Conservation (phyloP, 2,329 filamentous ascomycete species). For the Calonectria hawksworthii region DNA sequence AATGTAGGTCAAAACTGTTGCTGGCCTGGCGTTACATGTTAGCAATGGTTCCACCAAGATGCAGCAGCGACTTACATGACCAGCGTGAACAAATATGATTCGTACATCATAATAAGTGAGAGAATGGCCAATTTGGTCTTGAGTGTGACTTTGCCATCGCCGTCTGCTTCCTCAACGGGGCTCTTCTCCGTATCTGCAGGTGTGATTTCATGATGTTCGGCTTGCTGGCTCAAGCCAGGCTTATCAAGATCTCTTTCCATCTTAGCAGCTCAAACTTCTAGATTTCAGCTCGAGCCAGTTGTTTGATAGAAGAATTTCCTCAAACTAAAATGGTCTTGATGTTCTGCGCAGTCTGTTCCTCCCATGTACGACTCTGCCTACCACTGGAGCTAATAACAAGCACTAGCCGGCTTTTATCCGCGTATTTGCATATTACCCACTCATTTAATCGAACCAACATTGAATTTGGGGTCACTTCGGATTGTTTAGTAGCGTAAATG, state of each 20-base stretch:
- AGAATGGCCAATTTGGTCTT: slow-evolving; percentile 38
- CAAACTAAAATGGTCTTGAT: not conserved
- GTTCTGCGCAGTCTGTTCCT: no score
- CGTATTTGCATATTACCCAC: not conserved
- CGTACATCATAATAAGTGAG: slow-evolving; percentile 38
- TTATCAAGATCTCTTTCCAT: slow-evolving; percentile 19
- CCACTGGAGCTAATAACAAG: not conserved
- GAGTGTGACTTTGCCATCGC: slow-evolving; percentile 32
- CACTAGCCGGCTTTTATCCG: not conserved
- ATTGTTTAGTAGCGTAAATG: not conserved
- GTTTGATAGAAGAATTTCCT: not conserved
- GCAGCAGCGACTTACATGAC: slow-evolving; percentile 30
- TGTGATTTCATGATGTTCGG: slow-evolving; percentile 21
- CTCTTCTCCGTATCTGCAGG: slow-evolving; percentile 18
- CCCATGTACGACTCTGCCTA: not conserved
- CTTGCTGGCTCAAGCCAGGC: not conserved
- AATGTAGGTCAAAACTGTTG: slow-evolving; percentile 49
- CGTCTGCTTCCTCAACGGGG: not conserved
- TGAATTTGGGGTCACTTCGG: not conserved
- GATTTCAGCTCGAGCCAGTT: not conserved
- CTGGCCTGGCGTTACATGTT: slow-evolving; percentile 35
- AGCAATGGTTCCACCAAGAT: not conserved
- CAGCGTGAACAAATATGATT: slow-evolving; percentile 37
- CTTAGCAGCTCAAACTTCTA: not conserved
- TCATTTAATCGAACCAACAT: no score